These are phyloP conservation scores for Aschersonia sp. DNA, from an alignment of 2,329 filamentous ascomycete genomes.

Conservation along the genomic window DNA sequence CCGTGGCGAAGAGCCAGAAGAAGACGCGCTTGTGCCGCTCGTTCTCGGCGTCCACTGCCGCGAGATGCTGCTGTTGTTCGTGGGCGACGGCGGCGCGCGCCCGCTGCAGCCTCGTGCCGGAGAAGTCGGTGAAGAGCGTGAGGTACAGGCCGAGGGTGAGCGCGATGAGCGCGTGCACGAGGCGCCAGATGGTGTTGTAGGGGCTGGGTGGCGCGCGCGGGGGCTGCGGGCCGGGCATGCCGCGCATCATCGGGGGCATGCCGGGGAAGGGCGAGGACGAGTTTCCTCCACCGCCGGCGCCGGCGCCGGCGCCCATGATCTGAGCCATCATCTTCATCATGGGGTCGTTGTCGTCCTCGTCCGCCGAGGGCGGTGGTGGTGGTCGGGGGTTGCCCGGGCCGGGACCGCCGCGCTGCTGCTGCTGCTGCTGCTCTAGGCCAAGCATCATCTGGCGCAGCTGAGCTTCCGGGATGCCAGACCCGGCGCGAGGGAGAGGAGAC, in stretches of 20 bases:
- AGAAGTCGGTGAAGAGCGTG: conserved; percentile 51
- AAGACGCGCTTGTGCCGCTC: conserved; percentile 28
- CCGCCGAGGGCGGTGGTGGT: conserved; percentile 1
- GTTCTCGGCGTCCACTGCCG: conserved; percentile 7
- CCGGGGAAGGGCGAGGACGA: conserved; percentile 21
- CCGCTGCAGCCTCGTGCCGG: conserved; percentile 48
- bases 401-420: no score
- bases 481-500: conserved; percentile 16
- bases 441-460: conserved; percentile 52
- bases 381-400: no score
- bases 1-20: conserved; percentile 71
- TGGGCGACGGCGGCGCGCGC: conserved; percentile 21
- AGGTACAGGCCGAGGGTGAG: conserved; percentile 58
- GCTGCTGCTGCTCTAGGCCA: conserved; percentile 13
- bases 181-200: conserved; percentile 46
- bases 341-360: conserved; percentile 15
- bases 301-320: conserved; percentile 38
- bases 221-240: conserved; percentile 20
- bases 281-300: conserved; percentile 15
- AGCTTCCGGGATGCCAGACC: conserved; percentile 12
- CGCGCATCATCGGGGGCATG: conserved; percentile 19
- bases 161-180: conserved; percentile 60
- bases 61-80: no score
- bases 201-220: conserved; percentile 16
- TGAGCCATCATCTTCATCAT: conserved; percentile 58